Base-by-base conservation (phyloP, 306 rosid genomes). In the Potentilla sterilis region DNA sequence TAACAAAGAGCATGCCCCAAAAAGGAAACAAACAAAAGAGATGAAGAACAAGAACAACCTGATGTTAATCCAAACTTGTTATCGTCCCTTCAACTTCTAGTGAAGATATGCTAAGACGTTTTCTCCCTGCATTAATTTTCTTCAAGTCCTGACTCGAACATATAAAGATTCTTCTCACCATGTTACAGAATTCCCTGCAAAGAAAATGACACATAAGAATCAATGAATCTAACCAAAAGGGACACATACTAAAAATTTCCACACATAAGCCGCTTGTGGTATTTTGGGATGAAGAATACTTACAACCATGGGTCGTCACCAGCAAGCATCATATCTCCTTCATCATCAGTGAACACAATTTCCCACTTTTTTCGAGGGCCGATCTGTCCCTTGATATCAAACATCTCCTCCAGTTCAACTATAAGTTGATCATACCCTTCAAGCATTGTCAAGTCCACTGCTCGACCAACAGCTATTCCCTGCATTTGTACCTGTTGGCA, bases 391-490 rank as follows among this genome's bases (percentile, higher is more conserved):
- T 85, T 90, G 47, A 96, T 83, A 83, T 89, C 98, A 77, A 96
- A 96, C 96, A 96, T 74, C 64, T 92, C 87, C 78, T 92, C 98
- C 38, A 96, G 80, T 75, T 90, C 98, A 24, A 75, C 87, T 4
- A 92, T 85, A 34, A 96, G 99, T 74, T 89, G 87, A n/a, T 80
- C 83, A 74, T 96, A 92, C 1, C 99, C 98, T 70, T 88, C 90
- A 83, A 96, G 85, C 73, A 59, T 85, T 38, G 92, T 84, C 73
- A 96, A 81, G 84, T 96, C 99, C 80, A 96, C 97, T 0, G 98
- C 99, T 24, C 99, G 97, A 48, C 98, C 99, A 8, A 96, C 99
- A 15, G 96, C 96, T 55, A 92, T 84, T 3, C 96, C 99, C 80
- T 92, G 97, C 99, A 96, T 96, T 89, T 92, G 91, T 79, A 96